A percentile compares a stretch with the other conserved stretches of the same genome.
Evolutionary conservation across 768 basidiomycete species (phyloP).

Genomic region (Tubosaeta sp.): DNA sequence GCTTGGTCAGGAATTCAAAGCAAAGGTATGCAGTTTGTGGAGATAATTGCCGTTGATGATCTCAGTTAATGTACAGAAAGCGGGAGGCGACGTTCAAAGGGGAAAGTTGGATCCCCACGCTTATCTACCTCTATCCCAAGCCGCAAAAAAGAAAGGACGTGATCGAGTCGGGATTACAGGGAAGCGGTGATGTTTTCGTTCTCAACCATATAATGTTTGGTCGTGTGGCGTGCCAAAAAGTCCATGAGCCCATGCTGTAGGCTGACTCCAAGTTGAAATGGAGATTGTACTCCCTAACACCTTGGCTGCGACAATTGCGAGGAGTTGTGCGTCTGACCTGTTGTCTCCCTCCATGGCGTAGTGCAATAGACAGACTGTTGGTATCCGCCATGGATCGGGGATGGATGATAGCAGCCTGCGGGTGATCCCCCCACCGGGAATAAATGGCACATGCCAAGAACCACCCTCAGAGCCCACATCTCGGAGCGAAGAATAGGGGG

Average conservation of each 20-base stretch:
- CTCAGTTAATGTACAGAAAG: constrained; percentile 55
- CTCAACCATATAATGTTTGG: constrained; percentile 64
- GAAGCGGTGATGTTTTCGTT: constrained; percentile 42
- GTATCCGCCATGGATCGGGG: constrained; percentile 45
- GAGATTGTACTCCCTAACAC: constrained; percentile 38
- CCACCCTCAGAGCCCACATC: constrained; percentile 25
- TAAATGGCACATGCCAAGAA: constrained; percentile 53
- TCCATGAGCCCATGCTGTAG: constrained; percentile 55
- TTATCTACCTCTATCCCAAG: constrained; percentile 81
- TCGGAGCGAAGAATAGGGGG: constrained; percentile 47
- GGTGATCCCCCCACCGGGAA: constrained; percentile 76
- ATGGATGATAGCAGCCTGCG: constrained; percentile 61
- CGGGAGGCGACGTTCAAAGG: constrained; percentile 90
- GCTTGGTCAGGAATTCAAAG: constrained; percentile 89
- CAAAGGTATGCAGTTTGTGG: constrained; percentile 62
- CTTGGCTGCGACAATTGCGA: constrained; percentile 53
- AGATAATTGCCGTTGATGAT: background rate
- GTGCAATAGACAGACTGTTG: constrained; percentile 59
- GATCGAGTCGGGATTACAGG: constrained; percentile 56
- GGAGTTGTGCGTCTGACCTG: constrained; percentile 58
- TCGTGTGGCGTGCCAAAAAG: constrained; percentile 74
- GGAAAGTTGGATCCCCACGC: constrained; percentile 88
- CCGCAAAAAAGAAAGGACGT: constrained; percentile 59
- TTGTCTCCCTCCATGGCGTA: constrained; percentile 86
- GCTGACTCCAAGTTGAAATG: constrained; percentile 49